Evolutionary conservation across 345 rosid species (phyloP), one percentile per base, ranked within the genome.

Genomic region (Isatis tinctoria): DNA sequence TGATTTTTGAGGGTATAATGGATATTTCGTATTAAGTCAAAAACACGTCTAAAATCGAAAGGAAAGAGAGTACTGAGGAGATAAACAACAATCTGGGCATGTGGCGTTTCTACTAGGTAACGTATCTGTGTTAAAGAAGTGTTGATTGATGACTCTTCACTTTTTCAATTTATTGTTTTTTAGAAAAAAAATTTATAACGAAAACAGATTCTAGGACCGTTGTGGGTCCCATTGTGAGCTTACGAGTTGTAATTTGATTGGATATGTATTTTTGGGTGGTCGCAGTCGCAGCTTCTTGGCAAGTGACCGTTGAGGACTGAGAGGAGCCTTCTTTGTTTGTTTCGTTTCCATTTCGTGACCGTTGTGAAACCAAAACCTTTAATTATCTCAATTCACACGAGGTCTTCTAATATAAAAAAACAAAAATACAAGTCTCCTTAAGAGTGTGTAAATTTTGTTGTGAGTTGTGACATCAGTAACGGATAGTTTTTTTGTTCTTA

Each of bases 231-330:
- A 3, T 3, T 49, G 33, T n/a, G 1, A 16, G 53, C 1, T 10
- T 12, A 62, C 59, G 35, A 12, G 75, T 56, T 51, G 75, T 0
- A 4, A n/a, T 63, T 4, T 63, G 9, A 76, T 70, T 76, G 75
- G 79, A 8, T 43, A 5, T 4, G 6, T 24, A 3, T 35, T 43
- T 30, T 26, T 28, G 33, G 65, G 20, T 59, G 51, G 73, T 74
- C 61, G 20, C 2, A 60, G 37, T 74, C 62, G 78, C 54, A 74
- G 78, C 54, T 69, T 69, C 75, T 54, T 14, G 54, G 79, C 75
- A 76, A 70, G 75, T 76, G 79, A 76, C 75, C 75, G 75, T 76
- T 76, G 64, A 35, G 53, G 37, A 44, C 59, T 54, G 66, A 56
- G 45, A 5, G 22, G 80, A 76, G 71, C 70, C 80, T 70, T 69